phyloP scores from a whole-genome alignment of 2,329 filamentous ascomycete genomes.

The Dactylellina haptotyla region DNA sequence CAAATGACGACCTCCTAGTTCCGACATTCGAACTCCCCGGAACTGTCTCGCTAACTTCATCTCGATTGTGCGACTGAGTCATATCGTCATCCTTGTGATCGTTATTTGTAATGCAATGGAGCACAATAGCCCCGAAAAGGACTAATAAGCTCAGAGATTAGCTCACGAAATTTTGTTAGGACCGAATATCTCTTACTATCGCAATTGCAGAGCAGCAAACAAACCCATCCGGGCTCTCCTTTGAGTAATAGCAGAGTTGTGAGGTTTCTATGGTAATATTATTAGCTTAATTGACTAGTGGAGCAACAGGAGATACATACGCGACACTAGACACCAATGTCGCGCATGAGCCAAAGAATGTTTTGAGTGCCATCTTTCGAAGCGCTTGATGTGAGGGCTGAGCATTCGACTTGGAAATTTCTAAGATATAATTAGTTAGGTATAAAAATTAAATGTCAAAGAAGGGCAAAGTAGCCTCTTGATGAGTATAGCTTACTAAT shows the following conservation, averaged over 20 bases:
- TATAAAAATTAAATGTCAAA: not conserved
- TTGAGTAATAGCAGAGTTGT: slow-evolving; percentile 21
- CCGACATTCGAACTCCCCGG: not conserved
- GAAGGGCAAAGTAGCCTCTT: not conserved
- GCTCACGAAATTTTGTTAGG: too few species aligned
- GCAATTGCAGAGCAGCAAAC: slow-evolving; percentile 25
- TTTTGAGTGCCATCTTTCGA: slow-evolving; percentile 23
- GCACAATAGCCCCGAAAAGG: slow-evolving; percentile 41
- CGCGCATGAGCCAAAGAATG: slow-evolving; percentile 32
- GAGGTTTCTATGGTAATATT: slow-evolving; percentile 21
- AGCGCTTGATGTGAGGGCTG: slow-evolving; percentile 10
- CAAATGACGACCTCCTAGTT: slow-evolving; percentile 10
- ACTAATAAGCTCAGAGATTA: slow-evolving; percentile 4
- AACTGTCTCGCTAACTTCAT: not conserved
- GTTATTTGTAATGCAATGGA: slow-evolving; percentile 34
- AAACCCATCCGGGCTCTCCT: slow-evolving; percentile 36
- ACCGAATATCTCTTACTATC: slow-evolving; percentile 41
- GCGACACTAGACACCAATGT: slow-evolving; percentile 35
- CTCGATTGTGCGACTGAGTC: not conserved
- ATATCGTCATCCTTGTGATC: slow-evolving; percentile 17
- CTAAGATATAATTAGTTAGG: not conserved
- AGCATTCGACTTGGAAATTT: not conserved
- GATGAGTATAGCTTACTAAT: slow-evolving; percentile 63
- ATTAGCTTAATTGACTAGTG: not conserved
- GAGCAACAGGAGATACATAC: not conserved